Evolutionary conservation across 1,284 basidiomycete genomes (phyloP), one percentile per base, ranked within the genome.

Genomic region (Leccinum subrobustum): DNA sequence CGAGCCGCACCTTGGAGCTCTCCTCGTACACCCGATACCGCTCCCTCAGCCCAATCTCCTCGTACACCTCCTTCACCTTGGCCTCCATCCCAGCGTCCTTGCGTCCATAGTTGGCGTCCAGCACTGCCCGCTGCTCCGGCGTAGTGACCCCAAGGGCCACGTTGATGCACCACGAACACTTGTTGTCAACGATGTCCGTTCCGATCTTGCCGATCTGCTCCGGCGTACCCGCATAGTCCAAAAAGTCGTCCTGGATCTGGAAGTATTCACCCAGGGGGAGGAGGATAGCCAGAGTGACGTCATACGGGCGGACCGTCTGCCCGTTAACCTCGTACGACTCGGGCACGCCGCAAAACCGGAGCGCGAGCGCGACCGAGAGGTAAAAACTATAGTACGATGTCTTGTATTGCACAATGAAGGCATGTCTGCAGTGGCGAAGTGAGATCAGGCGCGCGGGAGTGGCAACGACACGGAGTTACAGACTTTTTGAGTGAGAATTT

Each of bases 301-400:
- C 83, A 81, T 95, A 98, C 4, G 92, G 87, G 12, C 83, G 76
- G 35, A 84, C 77, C 20, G 73, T 59, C 27, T 64, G 56, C 1
- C 71, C 68, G 6, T 71, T 60, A 29, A 77, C 60, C 56, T 71
- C 72, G 63, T 82, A 81, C 9, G 76, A 68, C 64, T 86, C 81
- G 9, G 87, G 86, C 69, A 97, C 85, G 59, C 87, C 86, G 66
- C 83, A 83, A 76, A 93, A 77, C 73, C 88, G 85, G 88, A 99
- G 91, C 23, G 95, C 95, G 62, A 96, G 88, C 6, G 96, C 96
- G 65, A 98, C 95, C 59, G 97, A 95, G 64, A 99, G 92, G 81
- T 98, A 98, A 85, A 98, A 99, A 31, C 95, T 98, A 80, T 99
- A 99, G 80, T 87, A 98, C 0, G 96, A 93, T 18, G 97, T 98